phyloP scores from a whole-genome alignment of 2,329 filamentous ascomycete species.

The Tympanopsis confertula region DNA sequence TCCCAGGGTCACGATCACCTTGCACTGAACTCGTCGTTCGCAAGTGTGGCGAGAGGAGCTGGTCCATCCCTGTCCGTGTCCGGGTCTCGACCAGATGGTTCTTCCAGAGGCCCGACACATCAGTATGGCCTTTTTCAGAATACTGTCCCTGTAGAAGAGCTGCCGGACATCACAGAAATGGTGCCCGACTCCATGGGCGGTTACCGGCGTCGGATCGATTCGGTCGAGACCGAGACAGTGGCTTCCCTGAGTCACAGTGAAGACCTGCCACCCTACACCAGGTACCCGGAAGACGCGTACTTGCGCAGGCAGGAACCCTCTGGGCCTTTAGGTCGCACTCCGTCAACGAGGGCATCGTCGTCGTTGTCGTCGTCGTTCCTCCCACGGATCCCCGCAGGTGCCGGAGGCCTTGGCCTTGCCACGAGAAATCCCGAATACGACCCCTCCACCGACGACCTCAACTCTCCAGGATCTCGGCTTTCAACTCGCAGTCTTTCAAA shows the following conservation, averaged over 20 bases:
- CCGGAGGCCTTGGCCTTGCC: slow-evolving; percentile 48
- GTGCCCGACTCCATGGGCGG: slow-evolving; percentile 57
- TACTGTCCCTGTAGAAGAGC: slow-evolving; percentile 47
- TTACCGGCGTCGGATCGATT: slow-evolving; percentile 64
- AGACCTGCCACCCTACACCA: slow-evolving; percentile 80
- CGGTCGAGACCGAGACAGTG: slow-evolving; percentile 75
- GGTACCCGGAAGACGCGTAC: slow-evolving; percentile 69
- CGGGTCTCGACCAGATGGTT: slow-evolving; percentile 27
- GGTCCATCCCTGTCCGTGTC: no score
- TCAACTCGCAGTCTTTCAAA: slow-evolving; percentile 42
- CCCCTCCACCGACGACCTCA: slow-evolving; percentile 42
- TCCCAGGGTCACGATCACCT: slow-evolving; percentile 38
- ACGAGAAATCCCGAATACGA: slow-evolving; percentile 48
- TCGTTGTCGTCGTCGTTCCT: slow-evolving; percentile 1
- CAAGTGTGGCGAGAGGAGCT: no score
- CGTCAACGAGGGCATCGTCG: slow-evolving; percentile 1
- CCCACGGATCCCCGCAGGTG: slow-evolving; percentile 25
- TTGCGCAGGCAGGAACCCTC: slow-evolving; percentile 36
- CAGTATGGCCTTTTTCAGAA: slow-evolving; percentile 82
- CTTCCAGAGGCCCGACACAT: slow-evolving; percentile 61
- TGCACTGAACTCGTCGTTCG: neutral
- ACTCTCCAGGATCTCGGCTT: slow-evolving; percentile 33
- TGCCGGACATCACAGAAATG: slow-evolving; percentile 50
- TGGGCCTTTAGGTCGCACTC: slow-evolving; percentile 8
- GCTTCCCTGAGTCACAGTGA: slow-evolving; percentile 85